These are phyloP conservation scores for Cronartium ribicola DNA, from an alignment of 1,284 basidiomycete species.

Conservation along the genomic window DNA sequence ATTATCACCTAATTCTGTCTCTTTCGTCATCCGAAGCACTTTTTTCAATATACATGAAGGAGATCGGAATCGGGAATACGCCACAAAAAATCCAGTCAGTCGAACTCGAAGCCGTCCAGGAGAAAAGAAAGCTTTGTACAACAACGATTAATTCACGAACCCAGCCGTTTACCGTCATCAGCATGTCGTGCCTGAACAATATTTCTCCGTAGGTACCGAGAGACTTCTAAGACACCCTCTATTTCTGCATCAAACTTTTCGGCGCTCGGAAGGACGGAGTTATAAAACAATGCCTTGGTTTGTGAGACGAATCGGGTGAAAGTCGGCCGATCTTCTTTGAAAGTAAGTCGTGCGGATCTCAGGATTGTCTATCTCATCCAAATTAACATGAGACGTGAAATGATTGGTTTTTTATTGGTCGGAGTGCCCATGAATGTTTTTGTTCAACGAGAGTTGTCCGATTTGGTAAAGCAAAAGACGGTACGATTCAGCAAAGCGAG, in stretches of 20 bases:
- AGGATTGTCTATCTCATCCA: background rate
- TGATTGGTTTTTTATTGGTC: background rate
- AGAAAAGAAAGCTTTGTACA: background rate
- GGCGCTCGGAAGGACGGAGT: background rate
- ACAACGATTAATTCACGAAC: slow-evolving; percentile 3
- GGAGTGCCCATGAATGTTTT: background rate
- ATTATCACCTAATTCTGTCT: background rate
- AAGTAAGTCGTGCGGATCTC: background rate
- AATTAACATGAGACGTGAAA: too few species aligned
- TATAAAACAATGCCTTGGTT: background rate
- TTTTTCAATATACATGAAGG: background rate
- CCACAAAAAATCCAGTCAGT: too few species aligned
- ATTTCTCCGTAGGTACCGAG: slow-evolving; percentile 16
- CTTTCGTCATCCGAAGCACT: slow-evolving; percentile 3
- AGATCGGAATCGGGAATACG: too few species aligned
- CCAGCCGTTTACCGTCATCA: slow-evolving; percentile 23
- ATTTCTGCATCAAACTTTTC: slow-evolving; percentile 16
- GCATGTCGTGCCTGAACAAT: slow-evolving; percentile 25
- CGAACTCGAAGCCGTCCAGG: too few species aligned
- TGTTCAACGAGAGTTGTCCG: background rate
- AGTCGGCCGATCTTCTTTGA: background rate
- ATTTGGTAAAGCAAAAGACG: background rate
- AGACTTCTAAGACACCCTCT: slow-evolving; percentile 17
- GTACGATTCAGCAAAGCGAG: background rate
- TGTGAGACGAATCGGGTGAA: background rate